These are phyloP conservation scores for Trapa incisa DNA, from an alignment of 345 rosid species.

Conservation along the genomic window DNA sequence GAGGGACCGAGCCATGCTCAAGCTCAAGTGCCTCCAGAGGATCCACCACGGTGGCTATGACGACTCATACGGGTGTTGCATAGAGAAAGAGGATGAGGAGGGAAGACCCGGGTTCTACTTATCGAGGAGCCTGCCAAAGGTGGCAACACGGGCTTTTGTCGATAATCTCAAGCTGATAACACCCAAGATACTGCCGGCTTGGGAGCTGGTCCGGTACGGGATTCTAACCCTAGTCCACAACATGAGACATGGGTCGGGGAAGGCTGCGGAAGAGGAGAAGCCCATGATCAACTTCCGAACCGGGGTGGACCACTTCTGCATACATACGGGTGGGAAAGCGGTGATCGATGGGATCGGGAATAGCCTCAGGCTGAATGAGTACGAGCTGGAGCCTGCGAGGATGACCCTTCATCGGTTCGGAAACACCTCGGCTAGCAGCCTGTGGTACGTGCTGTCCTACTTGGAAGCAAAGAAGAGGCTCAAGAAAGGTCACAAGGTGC, in stretches of 20 bases:
- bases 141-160: too few species aligned
- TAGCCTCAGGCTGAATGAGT: not conserved
- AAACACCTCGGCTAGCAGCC: conserved; percentile 13
- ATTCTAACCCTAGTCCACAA: not conserved
- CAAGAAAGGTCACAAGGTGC: too few species aligned
- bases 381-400: conserved; percentile 21
- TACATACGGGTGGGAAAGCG: conserved; percentile 20
- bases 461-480: too few species aligned
- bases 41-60: conserved; percentile 17
- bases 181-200: too few species aligned
- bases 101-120: too few species aligned
- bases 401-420: conserved; percentile 22
- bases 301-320: conserved; percentile 8
- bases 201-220: too few species aligned
- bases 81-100: too few species aligned
- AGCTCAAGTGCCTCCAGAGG: conserved; percentile 8
- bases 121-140: too few species aligned
- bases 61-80: conserved; percentile 12
- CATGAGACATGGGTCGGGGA: not conserved
- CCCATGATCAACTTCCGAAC: conserved; percentile 7
- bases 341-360: too few species aligned
- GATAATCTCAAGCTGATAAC: too few species aligned
- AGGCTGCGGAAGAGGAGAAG: not conserved
- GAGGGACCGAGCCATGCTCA: conserved; percentile 7
- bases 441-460: too few species aligned